Evolutionary conservation across 257 asterid genomes (phyloP).

Genomic region (Datura wrightii): DNA sequence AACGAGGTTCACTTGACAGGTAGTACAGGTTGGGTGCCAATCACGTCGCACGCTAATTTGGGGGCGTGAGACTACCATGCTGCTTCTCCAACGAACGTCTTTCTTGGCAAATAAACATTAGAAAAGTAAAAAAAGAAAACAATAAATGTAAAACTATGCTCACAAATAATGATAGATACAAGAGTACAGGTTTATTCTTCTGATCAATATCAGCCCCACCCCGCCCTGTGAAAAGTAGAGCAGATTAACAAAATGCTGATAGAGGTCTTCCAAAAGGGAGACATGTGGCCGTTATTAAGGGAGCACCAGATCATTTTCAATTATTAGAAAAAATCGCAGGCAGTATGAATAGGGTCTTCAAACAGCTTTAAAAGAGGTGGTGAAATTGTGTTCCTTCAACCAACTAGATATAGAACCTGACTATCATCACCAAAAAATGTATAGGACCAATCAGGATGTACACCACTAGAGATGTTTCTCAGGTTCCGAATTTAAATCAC

Average conservation of each 20-base stretch:
- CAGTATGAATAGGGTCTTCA: not conserved
- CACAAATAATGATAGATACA: constrained; percentile 4
- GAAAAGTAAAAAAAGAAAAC: not conserved
- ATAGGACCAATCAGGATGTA: constrained; percentile 11
- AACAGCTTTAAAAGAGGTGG: constrained; percentile 16
- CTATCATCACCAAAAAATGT: constrained; percentile 13
- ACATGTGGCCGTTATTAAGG: not conserved
- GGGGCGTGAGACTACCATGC: not conserved
- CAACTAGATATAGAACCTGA: not conserved
- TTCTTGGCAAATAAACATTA: constrained; percentile 10
- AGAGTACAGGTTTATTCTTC: constrained; percentile 7
- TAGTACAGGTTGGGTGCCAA: not conserved
- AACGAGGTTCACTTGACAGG: not conserved
- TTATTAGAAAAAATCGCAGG: not conserved
- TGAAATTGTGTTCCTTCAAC: not conserved
- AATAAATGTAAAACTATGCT: not conserved
- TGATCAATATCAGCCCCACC: not conserved
- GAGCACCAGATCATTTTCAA: constrained; percentile 24
- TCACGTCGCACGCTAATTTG: not conserved
- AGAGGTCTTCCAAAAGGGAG: not conserved
- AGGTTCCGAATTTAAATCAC: not conserved
- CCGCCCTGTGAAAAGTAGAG: not conserved
- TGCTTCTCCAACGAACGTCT: not conserved
- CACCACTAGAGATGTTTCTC: not conserved
- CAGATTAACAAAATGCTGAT: not conserved